A percentile compares a stretch with the other conserved stretches of the same genome.
Evolutionary conservation across 73 alveolate species (phyloP).

Genomic region (Paramecium sonneborni): DNA sequence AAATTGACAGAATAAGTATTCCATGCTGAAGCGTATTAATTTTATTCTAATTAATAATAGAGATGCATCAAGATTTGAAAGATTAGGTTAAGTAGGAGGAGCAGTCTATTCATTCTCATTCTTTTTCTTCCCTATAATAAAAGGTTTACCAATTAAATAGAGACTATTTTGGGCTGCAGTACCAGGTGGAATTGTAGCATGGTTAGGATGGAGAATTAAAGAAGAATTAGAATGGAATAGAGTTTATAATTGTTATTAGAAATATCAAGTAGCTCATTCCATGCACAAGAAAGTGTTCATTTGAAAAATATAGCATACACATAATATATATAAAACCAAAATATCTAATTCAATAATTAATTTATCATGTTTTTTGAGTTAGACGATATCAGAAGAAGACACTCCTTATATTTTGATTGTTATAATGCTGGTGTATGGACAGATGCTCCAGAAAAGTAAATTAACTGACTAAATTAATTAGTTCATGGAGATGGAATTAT

Average conservation of each 20-base stretch:
- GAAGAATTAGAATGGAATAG: conserved; percentile 51
- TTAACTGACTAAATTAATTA: not conserved
- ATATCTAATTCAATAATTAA: conserved; percentile 46
- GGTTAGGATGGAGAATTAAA: not conserved
- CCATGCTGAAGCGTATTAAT: conserved; percentile 53
- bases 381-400: conserved; percentile 69
- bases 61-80: conserved; percentile 44
- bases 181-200: not conserved
- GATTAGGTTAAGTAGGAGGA: conserved; percentile 45
- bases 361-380: conserved; percentile 65
- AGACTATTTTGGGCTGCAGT: conserved; percentile 50
- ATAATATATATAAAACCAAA: conserved; percentile 35
- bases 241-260: conserved; percentile 46
- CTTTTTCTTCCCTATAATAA: conserved; percentile 48
- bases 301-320: not conserved
- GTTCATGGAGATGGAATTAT: conserved; percentile 61
- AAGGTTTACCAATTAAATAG: conserved; percentile 26
- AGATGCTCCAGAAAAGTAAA: conserved; percentile 66
- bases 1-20: conserved; percentile 32
- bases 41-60: not conserved
- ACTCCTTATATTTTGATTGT: conserved; percentile 62
- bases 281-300: conserved; percentile 54
- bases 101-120: not conserved
- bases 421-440: conserved; percentile 65
- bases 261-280: conserved; percentile 2